Evolutionary conservation across 1,284 basidiomycete species (phyloP).

Genomic region (Ceratobasidium sp.): DNA sequence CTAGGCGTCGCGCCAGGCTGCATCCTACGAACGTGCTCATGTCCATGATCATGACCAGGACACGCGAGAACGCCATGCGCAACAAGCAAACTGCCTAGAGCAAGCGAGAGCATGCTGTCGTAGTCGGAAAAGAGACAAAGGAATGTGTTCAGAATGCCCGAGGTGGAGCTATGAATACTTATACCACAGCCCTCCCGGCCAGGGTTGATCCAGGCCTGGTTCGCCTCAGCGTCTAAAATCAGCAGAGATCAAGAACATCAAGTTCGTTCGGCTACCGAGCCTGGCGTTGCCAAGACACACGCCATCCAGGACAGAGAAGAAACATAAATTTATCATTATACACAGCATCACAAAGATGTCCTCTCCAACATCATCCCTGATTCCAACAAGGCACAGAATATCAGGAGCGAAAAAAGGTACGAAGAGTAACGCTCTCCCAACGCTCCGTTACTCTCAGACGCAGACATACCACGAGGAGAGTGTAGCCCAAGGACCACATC

Average conservation of each 20-base stretch:
- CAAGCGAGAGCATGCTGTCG: slow-evolving; percentile 9
- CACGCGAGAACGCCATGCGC: slow-evolving; percentile 20
- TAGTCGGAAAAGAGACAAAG: background rate
- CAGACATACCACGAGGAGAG: background rate
- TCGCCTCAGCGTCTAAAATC: background rate
- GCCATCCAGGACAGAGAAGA: background rate
- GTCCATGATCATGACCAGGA: slow-evolving; percentile 21
- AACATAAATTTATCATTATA: background rate
- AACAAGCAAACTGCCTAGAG: slow-evolving; percentile 7
- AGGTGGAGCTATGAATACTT: background rate
- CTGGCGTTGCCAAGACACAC: background rate
- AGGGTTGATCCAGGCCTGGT: background rate
- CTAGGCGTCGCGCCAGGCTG: slow-evolving; percentile 36
- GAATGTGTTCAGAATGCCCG: background rate
- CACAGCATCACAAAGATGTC: background rate
- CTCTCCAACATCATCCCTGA: slow-evolving; percentile 22
- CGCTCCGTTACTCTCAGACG: slow-evolving; percentile 13
- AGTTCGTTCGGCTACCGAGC: background rate
- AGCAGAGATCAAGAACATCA: background rate
- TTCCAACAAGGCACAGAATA: background rate
- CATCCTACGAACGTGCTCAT: slow-evolving; percentile 32
- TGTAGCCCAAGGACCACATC: background rate
- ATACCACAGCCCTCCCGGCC: background rate
- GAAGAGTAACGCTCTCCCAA: slow-evolving; percentile 4
- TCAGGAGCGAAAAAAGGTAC: background rate